phyloP scores from a whole-genome alignment of 2,329 filamentous ascomycete species.

The Aspergillus neoniger region DNA sequence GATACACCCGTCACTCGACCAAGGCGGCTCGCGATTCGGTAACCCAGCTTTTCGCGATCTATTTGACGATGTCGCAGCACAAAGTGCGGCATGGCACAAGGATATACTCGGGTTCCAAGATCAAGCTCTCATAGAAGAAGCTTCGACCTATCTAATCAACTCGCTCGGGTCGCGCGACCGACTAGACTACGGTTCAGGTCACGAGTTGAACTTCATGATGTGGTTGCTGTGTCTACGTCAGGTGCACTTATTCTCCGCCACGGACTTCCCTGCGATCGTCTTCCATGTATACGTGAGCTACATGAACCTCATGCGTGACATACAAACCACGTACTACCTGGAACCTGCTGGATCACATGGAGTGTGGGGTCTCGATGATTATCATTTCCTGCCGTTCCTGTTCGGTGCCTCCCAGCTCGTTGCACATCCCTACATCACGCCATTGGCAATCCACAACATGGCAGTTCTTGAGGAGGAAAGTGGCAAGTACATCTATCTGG shows the following conservation, averaged over 20 bases:
- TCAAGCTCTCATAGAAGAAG: slow-evolving; percentile 64
- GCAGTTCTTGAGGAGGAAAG: slow-evolving; percentile 84
- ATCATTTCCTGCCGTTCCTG: slow-evolving; percentile 93
- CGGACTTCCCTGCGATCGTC: slow-evolving; percentile 73
- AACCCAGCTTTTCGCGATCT: slow-evolving; percentile 88
- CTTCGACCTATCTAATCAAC: slow-evolving; percentile 76
- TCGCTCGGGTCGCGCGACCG: slow-evolving; percentile 82
- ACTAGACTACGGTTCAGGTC: slow-evolving; percentile 95
- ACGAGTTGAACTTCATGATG: slow-evolving; percentile 95
- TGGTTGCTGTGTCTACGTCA: slow-evolving; percentile 95
- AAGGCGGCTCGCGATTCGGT: slow-evolving; percentile 86
- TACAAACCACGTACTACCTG: slow-evolving; percentile 93
- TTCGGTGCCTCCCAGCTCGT: slow-evolving; percentile 90
- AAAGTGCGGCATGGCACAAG: slow-evolving; percentile 45
- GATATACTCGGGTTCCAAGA: slow-evolving; percentile 42
- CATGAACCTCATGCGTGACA: slow-evolving; percentile 78
- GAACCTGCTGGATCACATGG: slow-evolving; percentile 96
- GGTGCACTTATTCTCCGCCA: slow-evolving; percentile 62
- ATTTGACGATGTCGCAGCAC: slow-evolving; percentile 56
- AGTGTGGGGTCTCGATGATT: slow-evolving; percentile 97
- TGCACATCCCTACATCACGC: slow-evolving; percentile 78
- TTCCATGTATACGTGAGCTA: slow-evolving; percentile 81
- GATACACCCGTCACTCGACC: slow-evolving; percentile 76
- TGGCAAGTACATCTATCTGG: slow-evolving; percentile 82
- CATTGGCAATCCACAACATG: slow-evolving; percentile 80